These are phyloP conservation scores for Solanum dulcamara DNA, from an alignment of 257 asterid species.

Conservation along the genomic window DNA sequence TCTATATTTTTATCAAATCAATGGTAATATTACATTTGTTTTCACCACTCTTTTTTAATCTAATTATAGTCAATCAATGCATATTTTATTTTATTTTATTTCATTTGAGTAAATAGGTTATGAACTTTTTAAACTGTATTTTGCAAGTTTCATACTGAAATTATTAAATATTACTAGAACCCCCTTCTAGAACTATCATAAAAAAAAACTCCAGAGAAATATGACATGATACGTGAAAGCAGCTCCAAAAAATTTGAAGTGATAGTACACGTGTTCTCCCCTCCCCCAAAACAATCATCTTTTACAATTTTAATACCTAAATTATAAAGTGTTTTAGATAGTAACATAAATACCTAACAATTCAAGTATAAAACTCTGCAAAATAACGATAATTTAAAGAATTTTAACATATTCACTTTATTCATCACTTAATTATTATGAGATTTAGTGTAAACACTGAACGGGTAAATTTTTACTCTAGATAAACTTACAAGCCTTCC, in stretches of 20 bases:
- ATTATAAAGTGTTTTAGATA: too few species aligned
- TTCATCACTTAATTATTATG: neutral
- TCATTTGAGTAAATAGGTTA: neutral
- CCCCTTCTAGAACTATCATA: neutral
- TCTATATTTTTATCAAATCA: neutral
- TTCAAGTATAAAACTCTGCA: neutral
- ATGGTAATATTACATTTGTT: neutral
- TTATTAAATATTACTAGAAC: neutral
- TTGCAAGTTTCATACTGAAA: neutral
- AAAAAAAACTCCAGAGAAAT: neutral
- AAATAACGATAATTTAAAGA: neutral
- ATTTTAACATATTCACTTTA: rapidly evolving
- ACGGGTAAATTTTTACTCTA: neutral
- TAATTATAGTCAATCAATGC: neutral
- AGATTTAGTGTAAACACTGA: rapidly evolving
- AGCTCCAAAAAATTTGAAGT: neutral
- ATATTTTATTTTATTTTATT: neutral
- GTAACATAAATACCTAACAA: neutral
- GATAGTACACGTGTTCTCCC: too few species aligned
- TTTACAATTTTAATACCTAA: too few species aligned
- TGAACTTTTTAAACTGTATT: too few species aligned
- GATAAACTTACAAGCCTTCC: neutral
- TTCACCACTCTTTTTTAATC: neutral
- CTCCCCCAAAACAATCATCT: neutral
- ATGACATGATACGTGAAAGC: neutral